These are phyloP conservation scores for Cinchona pubescens DNA, from an alignment of 257 asterid genomes.

Conservation along the genomic window DNA sequence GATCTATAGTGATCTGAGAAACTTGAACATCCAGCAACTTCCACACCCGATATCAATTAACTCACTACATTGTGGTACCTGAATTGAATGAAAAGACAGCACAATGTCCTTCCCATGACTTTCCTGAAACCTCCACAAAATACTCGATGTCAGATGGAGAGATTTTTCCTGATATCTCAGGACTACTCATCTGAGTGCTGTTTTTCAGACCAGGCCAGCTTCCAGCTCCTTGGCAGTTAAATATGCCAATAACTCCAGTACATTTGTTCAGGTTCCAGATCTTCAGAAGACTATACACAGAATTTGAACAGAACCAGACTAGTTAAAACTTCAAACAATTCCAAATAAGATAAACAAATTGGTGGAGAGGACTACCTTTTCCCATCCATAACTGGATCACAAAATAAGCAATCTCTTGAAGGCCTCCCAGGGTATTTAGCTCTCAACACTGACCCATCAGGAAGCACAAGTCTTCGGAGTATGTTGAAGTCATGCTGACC, in stretches of 20 bases:
- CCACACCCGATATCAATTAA: neutral
- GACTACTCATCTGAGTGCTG: conserved; percentile 7
- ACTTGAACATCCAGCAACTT: neutral
- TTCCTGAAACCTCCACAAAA: conserved; percentile 34
- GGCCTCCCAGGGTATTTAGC: conserved; percentile 55
- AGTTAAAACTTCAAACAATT: neutral
- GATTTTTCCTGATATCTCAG: conserved; percentile 38
- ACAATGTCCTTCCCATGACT: conserved; percentile 38
- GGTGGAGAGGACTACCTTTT: conserved; percentile 28
- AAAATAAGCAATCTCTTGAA: conserved; percentile 46
- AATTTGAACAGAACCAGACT: neutral
- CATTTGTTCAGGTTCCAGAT: conserved; percentile 53
- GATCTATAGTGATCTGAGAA: neutral
- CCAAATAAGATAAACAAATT: neutral
- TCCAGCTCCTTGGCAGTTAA: conserved; percentile 65
- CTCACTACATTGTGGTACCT: conserved; percentile 21
- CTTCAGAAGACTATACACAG: conserved; percentile 57
- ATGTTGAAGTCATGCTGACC: conserved; percentile 56
- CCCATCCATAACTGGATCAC: conserved; percentile 54
- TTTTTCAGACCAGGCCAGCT: conserved; percentile 47
- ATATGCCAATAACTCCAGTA: conserved; percentile 51
- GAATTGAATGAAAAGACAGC: conserved; percentile 53
- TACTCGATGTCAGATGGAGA: conserved; percentile 48
- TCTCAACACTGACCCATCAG: conserved; percentile 56
- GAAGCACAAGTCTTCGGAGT: conserved; percentile 49